These are phyloP conservation scores for Prunus mume DNA, from an alignment of 306 rosid species.

Conservation along the genomic window DNA sequence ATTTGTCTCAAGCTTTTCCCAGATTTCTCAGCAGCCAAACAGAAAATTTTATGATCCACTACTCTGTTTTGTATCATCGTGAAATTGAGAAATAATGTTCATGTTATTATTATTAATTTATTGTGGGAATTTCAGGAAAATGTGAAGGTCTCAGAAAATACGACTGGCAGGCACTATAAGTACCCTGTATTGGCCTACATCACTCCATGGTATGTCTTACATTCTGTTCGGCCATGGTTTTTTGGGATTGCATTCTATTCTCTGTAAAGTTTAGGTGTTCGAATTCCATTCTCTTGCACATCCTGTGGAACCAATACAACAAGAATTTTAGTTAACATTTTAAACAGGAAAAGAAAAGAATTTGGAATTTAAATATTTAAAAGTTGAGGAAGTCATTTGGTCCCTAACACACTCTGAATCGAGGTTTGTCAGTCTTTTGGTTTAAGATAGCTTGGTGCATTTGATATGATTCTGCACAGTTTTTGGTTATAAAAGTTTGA, in stretches of 20 bases:
- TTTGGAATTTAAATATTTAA: background rate
- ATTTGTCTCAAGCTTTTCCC: background rate
- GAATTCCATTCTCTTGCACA: background rate
- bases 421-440: background rate
- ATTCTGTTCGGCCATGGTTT: background rate
- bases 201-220: conserved; percentile 76
- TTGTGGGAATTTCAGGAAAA: conserved; percentile 54
- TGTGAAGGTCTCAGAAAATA: conserved; percentile 50
- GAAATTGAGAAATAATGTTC: background rate
- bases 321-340: background rate
- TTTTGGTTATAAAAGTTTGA: conserved; percentile 1
- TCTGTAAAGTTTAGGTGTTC: background rate
- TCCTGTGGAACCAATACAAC: background rate
- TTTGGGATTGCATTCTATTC: background rate
- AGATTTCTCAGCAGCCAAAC: conserved; percentile 5
- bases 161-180: conserved; percentile 47
- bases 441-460: background rate
- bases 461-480: background rate
- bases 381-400: background rate
- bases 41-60: background rate
- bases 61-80: background rate
- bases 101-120: conserved; percentile 8
- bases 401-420: background rate
- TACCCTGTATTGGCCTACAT: conserved; percentile 86
- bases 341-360: background rate